Evolutionary conservation across 495 filamentous ascomycete genomes (phyloP).

Genomic region (Daldinia vernicosa): DNA sequence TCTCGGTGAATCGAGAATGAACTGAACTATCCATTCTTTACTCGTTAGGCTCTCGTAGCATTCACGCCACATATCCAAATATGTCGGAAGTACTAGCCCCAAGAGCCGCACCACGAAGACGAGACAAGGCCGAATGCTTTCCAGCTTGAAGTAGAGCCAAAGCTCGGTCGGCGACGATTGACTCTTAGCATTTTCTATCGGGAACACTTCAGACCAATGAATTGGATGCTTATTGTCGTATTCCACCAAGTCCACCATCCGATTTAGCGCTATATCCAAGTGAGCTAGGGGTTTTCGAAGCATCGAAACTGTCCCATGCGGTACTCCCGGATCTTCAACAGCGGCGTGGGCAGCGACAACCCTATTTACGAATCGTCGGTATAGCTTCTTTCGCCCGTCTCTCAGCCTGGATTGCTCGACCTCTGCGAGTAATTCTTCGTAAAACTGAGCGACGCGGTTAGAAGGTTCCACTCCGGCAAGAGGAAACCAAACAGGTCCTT

Average conservation of each 20-base stretch:
- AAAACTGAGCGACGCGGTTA: conserved; percentile 24
- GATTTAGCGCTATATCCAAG: conserved; percentile 23
- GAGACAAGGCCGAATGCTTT: conserved; percentile 40
- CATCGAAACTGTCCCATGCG: conserved; percentile 12
- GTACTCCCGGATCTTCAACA: conserved; percentile 7
- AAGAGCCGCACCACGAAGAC: conserved; percentile 35
- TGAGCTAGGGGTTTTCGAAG: conserved; percentile 20
- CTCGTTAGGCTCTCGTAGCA: conserved; percentile 29
- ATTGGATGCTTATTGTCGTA: conserved; percentile 36
- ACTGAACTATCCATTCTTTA: conserved; percentile 34
- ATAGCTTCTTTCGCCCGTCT: conserved; percentile 27
- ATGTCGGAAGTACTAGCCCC: conserved; percentile 24
- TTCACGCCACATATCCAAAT: conserved; percentile 27
- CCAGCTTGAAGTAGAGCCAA: conserved; percentile 41
- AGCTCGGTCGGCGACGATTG: conserved; percentile 22
- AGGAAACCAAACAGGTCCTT: conserved; percentile 14
- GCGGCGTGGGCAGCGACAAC: conserved; percentile 32
- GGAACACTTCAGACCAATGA: conserved; percentile 43
- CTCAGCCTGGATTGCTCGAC: conserved; percentile 31
- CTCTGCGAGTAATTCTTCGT: conserved; percentile 15
- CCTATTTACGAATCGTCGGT: conserved; percentile 17
- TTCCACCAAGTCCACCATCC: conserved; percentile 23
- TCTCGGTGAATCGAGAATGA: conserved; percentile 37
- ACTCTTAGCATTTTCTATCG: neutral
- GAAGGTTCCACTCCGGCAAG: conserved; percentile 22